phyloP scores from a whole-genome alignment of 768 basidiomycete species.

The Leccinum imitatum region DNA sequence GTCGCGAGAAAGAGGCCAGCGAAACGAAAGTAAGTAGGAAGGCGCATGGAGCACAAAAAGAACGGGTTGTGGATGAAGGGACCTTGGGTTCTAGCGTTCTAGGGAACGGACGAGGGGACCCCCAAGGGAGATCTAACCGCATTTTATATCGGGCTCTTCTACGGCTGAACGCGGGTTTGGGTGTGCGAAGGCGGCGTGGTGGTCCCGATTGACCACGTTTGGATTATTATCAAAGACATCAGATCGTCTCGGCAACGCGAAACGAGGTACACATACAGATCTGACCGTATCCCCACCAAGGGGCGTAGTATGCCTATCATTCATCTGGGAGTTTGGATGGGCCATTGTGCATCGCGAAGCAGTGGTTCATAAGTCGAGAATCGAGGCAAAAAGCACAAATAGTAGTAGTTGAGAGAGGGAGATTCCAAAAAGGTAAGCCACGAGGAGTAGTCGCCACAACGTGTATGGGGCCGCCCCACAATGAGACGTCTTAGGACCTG shows the following conservation, averaged over 20 bases:
- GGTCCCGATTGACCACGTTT: not conserved
- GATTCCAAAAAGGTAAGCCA: not conserved
- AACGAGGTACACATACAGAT: not conserved
- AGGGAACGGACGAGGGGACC: not conserved
- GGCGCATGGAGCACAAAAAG: not conserved
- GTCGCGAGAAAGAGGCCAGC: slow-evolving; percentile 26
- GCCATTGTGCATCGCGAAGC: not conserved
- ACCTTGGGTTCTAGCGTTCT: not conserved
- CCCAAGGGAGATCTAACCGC: not conserved
- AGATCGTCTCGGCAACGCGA: not conserved
- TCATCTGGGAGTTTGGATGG: not conserved
- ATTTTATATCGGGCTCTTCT: slow-evolving; percentile 10
- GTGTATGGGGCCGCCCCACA: not conserved
- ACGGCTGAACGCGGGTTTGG: not conserved
- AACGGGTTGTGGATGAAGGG: not conserved
- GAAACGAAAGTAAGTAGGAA: slow-evolving; percentile 26
- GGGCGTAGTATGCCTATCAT: not conserved
- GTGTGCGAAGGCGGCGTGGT: not conserved
- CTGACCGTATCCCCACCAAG: not conserved
- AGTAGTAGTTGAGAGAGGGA: not conserved
- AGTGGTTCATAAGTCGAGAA: not conserved
- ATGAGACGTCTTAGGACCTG: not conserved
- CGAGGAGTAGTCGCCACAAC: not conserved
- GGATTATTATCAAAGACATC: too few relatives aligned
- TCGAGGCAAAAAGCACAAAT: not conserved